These are phyloP conservation scores for Dillenia turbinata DNA, from an alignment of 164 flowering plant genomes.

Conservation along the genomic window DNA sequence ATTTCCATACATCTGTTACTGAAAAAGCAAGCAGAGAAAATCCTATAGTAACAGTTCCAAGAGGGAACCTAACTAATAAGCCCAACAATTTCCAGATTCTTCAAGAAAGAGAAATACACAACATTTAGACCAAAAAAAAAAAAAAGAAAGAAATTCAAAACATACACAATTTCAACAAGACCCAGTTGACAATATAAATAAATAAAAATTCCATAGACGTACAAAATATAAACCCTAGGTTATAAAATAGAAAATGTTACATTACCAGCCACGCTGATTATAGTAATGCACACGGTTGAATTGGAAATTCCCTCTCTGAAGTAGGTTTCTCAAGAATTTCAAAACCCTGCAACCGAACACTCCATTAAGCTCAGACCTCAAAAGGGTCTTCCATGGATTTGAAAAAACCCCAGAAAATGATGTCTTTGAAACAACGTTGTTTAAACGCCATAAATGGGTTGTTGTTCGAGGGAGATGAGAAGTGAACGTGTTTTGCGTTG, in stretches of 20 bases:
- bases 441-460: too few relatives aligned
- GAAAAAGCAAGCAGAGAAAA: too few relatives aligned
- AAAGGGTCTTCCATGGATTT: too few relatives aligned
- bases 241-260: neutral
- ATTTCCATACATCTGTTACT: too few relatives aligned
- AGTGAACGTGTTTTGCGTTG: too few relatives aligned
- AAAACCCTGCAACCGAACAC: too few relatives aligned
- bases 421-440: too few relatives aligned
- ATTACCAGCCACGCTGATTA: constrained; percentile 21
- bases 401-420: too few relatives aligned
- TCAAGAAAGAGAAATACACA: neutral
- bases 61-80: too few relatives aligned
- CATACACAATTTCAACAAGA: neutral
- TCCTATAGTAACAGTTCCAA: too few relatives aligned
- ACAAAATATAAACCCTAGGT: constrained; percentile 1
- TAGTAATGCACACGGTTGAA: constrained; percentile 4
- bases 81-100: neutral
- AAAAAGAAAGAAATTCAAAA: neutral
- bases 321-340: constrained; percentile 8
- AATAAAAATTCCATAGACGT: neutral
- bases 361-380: too few relatives aligned
- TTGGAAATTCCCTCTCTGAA: constrained; percentile 10
- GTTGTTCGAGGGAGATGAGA: too few relatives aligned
- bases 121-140: neutral
- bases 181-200: neutral